Percentiles rank a stretch among this genome's conserved stretches.
Conservation (phyloP, 441 rosid species). For the Gossypium schwendimanii region DNA sequence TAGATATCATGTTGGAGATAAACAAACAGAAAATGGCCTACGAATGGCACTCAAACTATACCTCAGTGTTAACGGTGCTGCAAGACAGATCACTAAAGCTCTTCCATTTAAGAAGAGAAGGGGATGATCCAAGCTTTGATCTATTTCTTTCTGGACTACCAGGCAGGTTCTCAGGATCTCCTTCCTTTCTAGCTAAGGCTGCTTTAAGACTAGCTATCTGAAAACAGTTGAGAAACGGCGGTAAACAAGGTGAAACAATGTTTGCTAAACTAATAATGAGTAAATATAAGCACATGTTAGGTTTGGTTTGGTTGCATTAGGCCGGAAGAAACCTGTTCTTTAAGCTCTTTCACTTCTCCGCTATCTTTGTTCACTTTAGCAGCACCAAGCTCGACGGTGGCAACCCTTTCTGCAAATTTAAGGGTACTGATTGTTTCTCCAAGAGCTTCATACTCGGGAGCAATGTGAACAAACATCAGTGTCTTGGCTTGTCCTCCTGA, state of each 20-base stretch:
- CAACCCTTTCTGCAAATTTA: constrained; percentile 73
- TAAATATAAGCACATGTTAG: background rate
- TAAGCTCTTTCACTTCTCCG: constrained; percentile 63
- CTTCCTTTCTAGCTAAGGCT: constrained; percentile 50
- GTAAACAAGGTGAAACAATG: background rate
- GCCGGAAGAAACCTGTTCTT: constrained; percentile 42
- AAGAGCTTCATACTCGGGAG: constrained; percentile 57
- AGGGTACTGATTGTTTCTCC: constrained; percentile 66
- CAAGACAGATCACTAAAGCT: constrained; percentile 27
- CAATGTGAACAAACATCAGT: constrained; percentile 65
- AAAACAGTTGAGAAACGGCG: constrained; percentile 4
- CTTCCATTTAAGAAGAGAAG: constrained; percentile 39
- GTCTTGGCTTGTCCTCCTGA: constrained; percentile 77
- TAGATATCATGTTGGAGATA: background rate
- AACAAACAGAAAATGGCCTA: background rate
- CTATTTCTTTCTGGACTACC: constrained; percentile 36
- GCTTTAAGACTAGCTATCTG: constrained; percentile 58
- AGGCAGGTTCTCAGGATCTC: constrained; percentile 30
- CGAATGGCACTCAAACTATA: constrained; percentile 11
- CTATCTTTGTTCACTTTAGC: constrained; percentile 65
- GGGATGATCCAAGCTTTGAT: constrained; percentile 37
- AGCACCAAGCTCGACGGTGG: constrained; percentile 63
- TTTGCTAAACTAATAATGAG: background rate
- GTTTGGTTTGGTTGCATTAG: background rate
- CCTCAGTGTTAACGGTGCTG: constrained; percentile 38